Base-by-base conservation (phyloP, 345 rosid species). In the Fremontodendron californicum region DNA sequence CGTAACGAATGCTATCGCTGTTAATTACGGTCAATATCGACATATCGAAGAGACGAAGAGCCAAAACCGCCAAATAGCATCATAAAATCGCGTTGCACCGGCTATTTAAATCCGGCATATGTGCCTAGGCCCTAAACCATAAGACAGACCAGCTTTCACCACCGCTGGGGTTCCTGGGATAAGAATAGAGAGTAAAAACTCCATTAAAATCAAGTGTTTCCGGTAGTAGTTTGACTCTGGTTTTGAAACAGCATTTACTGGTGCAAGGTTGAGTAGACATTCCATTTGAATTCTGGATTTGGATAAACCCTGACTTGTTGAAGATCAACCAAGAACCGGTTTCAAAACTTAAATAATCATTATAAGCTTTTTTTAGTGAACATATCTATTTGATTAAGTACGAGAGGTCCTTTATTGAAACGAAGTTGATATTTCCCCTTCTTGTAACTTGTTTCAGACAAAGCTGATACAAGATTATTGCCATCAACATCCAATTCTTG, bases 401-500 rank as follows among this genome's bases (percentile, higher is more conserved):
- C 23, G 5, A 76, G 31, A 43, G 39, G 18, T 27, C 67, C 75
- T 2, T 18, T 0, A 11, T 31, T 1, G 13, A 77, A 67, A 68
- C 75, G 68, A 43, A 77, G 79, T 29, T 77, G 75, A 57, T 68
- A 77, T 13, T 23, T 67, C 18, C 79, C 75, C n/a, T 21, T 43
- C 2, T 15, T 3, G 21, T 42, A 77, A 31, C 51, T 29, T 40
- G 43, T 27, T 49, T 43, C 42, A 0, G 55, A 5, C 9, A 37
- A 54, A 15, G 23, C 5, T 57, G 79, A 77, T 8, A 9, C 10
- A 55, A 77, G 79, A 19, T 1, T 55, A 19, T 1, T 55, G 55
- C 57, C 52, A 18, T 7, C 31, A 8, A 2, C 31, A 39, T 45
- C 80, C 45, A 88, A 23, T 27, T 16, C 64, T 73, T 85, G 90